Evolutionary conservation across 2,329 filamentous ascomycete genomes (phyloP).

Genomic region (Rhinocladiella mackenziei): DNA sequence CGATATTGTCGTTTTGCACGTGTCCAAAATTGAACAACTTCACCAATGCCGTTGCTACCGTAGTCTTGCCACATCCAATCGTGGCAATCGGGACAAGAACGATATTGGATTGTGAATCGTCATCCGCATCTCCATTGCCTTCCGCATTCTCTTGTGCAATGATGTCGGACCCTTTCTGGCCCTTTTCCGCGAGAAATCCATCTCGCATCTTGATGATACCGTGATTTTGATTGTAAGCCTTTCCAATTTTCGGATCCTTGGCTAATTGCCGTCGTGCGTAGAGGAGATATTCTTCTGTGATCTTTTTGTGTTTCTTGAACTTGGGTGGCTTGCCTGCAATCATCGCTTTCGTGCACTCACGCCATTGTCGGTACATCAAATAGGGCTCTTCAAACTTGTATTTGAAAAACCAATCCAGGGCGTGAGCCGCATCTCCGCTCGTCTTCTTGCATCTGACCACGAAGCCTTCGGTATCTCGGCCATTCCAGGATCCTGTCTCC

Average conservation of each 20-base stretch:
- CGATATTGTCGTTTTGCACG: slow-evolving; percentile 94
- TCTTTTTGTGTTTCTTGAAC: slow-evolving; percentile 79
- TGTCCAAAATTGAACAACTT: slow-evolving; percentile 89
- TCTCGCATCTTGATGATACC: slow-evolving; percentile 90
- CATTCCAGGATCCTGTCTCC: slow-evolving; percentile 83
- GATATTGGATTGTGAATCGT: slow-evolving; percentile 13
- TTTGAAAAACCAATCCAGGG: slow-evolving; percentile 96
- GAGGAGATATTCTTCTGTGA: slow-evolving; percentile 84
- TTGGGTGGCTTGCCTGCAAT: slow-evolving; percentile 71
- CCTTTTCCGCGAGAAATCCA: slow-evolving; percentile 77
- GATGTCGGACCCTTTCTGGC: slow-evolving; percentile 82
- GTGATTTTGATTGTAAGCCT: slow-evolving; percentile 78
- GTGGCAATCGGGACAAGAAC: slow-evolving; percentile 89
- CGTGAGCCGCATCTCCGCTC: slow-evolving; percentile 43
- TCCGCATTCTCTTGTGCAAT: slow-evolving; percentile 60
- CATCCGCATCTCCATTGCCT: slow-evolving; percentile 32
- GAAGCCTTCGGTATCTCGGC: slow-evolving; percentile 92
- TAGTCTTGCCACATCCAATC: slow-evolving; percentile 96
- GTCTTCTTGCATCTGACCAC: slow-evolving; percentile 81
- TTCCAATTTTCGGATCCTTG: slow-evolving; percentile 62
- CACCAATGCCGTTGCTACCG: slow-evolving; percentile 73
- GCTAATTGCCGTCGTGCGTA: slow-evolving; percentile 74
- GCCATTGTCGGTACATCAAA: slow-evolving; percentile 97
- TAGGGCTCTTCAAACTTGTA: slow-evolving; percentile 99
- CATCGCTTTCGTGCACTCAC: slow-evolving; percentile 88